Percentiles rank a stretch among this genome's conserved stretches.
Evolutionary conservation across 345 rosid genomes (phyloP).

Genomic region (Crucihimalaya himalaica): DNA sequence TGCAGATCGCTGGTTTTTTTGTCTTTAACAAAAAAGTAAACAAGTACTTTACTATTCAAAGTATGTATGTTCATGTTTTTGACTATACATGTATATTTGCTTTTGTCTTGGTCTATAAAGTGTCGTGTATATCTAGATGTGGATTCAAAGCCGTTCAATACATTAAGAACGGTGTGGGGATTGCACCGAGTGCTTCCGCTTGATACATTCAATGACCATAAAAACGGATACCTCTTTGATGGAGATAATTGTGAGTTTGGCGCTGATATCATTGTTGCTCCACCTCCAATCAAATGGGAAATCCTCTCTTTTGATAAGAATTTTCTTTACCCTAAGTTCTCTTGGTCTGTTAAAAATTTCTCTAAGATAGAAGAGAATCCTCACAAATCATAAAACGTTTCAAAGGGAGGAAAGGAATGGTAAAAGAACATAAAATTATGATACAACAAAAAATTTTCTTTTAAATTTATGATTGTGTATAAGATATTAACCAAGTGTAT

Average conservation of each 20-base stretch:
- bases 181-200: neutral
- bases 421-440: neutral
- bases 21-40: constrained; percentile 15
- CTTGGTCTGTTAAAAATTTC: no score
- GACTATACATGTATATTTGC: neutral
- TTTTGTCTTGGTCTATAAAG: neutral
- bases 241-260: constrained; percentile 31
- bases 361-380: neutral
- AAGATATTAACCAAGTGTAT: neutral
- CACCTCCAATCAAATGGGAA: constrained; percentile 17
- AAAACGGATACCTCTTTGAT: constrained; percentile 16
- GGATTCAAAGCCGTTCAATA: neutral
- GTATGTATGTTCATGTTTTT: neutral
- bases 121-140: neutral
- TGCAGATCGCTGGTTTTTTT: constrained; percentile 4
- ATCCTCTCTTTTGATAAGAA: neutral
- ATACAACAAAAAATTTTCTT: neutral
- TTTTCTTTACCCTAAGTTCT: neutral
- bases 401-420: constrained; percentile 2
- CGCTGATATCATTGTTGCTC: constrained; percentile 10
- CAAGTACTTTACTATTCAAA: constrained; percentile 19
- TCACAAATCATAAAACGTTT: neutral
- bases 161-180: constrained; percentile 2
- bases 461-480: neutral
- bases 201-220: constrained; percentile 1